Base-by-base conservation (phyloP, 805 yeast genomes). In the Metahyphopichia silvanorum region DNA sequence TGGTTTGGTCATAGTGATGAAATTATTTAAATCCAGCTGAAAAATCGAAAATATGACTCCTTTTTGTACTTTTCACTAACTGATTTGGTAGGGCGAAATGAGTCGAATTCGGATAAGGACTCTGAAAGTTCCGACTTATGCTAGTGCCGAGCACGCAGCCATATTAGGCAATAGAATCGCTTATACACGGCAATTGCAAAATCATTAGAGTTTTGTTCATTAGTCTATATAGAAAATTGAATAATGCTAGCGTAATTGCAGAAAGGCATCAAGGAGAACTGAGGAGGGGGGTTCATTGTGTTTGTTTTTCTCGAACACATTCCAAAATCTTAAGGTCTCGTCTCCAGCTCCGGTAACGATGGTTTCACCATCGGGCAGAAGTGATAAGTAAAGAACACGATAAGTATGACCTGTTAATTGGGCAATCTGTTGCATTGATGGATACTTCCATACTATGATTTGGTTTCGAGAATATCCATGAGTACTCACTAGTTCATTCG, bases 271-370 rank as follows among this genome's bases (percentile, higher is more conserved):
- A 30, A 82, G 60, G 27, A 85, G 58, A 9, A 79, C 82, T 13
- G 85, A 76, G 15, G 82, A 72, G 16, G 79, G 78, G 9, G 74
- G 74, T 24, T 63, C 66, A 35, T 76, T 81, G 31, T 64, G 63
- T 46, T 75, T 79, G 38, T 72, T 77, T 54, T 82, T 86, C 38
- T 86, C 95, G 63, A 89, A 93, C 1, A 89, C 84, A 46, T 87
- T 88, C 98, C 98, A 93, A 54, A 93, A 86, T 42, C 98, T 60
- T 35, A 93, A 64, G 0, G 98, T 93, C 57, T 93, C 98, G 60
- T 93, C 98, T 4, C 98, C 98, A 1, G 98, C 97, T 2, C 98
- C 98, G 0, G 98, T 89, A 2, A 91, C 98, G 10, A 93, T 83
- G 0, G 97, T 88, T 41, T 86, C 88, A 1, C 98, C 98, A 60